Base-by-base conservation (phyloP, 2,329 filamentous ascomycete genomes). In the Neoascochyta sp. region DNA sequence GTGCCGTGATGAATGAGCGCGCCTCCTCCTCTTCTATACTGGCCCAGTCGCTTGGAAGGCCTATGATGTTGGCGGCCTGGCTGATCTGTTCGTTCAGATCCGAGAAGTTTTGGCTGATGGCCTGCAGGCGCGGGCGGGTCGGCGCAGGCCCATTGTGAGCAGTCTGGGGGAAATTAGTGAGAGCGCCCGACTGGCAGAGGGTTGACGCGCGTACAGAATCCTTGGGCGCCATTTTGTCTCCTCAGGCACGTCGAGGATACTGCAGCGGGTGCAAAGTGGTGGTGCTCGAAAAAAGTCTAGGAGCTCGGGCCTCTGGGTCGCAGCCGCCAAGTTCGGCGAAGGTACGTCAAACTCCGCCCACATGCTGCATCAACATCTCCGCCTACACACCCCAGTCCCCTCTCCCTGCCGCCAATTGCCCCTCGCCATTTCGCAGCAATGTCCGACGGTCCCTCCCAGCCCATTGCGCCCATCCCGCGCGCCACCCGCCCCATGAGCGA, bases 401-500 rank as follows among this genome's bases (percentile, higher is more conserved):
- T 22, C 34, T 33, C 17, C 22, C 17, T 31, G 32, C 36, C 41
- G 41, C 33, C 54, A 59, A 61, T 60, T 57, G 51, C 41, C 26
- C 34, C 18, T 30, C 21, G 49, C 43, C 42, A 27, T 13, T 33
- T 39, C 25, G 40, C 43, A 60, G 61, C 60, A 61, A 80, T 80
- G 76, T 71, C 75, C 63, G 74, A 79, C 70, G 45, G 70, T 70
- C 73, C 62, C 67, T 63, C 62, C 36, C 53, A 68, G 41, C 55
- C 76, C 57, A 67, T 75, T 46, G 70, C 78, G 50, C 74, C 80
- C 54, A 75, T 84, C 63, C 76, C 83, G 66, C 80, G 86, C 54
- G 71, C 78, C 43, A 77, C 68, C 62, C 76, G 78, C 68, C 90
- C 92, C 45, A 84, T 95, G 70, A 96, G 90, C 75, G 92, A 98